A percentile compares a stretch with the other conserved stretches of the same genome.
These are phyloP conservation scores for Mycothermus thermophilus DNA, from an alignment of 495 filamentous ascomycete species.

Conservation along the genomic window DNA sequence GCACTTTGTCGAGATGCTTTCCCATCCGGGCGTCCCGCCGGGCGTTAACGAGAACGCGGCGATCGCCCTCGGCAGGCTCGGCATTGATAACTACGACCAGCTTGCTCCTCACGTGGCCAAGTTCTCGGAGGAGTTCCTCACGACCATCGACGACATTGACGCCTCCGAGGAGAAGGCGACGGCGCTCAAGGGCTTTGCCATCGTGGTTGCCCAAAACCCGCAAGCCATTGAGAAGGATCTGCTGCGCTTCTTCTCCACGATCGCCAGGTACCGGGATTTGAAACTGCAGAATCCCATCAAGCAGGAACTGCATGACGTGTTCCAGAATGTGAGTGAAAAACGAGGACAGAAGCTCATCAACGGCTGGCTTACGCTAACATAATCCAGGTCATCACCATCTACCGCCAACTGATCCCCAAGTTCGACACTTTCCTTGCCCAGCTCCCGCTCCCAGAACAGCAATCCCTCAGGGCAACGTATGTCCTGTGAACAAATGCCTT, in stretches of 20 bases:
- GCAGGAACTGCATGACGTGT: slow-evolving; percentile 32
- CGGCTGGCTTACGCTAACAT: neutral
- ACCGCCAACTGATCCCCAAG: slow-evolving; percentile 72
- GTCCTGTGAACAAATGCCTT: slow-evolving; percentile 16
- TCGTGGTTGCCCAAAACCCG: slow-evolving; percentile 74
- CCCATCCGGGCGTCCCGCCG: slow-evolving; percentile 69
- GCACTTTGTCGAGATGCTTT: slow-evolving; percentile 62
- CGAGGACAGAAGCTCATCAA: too few species aligned
- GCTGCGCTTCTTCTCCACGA: slow-evolving; percentile 69
- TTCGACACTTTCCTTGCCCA: slow-evolving; percentile 67
- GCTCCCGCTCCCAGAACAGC: slow-evolving; percentile 48
- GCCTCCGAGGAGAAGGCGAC: slow-evolving; percentile 91
- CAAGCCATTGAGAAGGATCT: slow-evolving; percentile 81
- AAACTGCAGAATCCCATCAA: slow-evolving; percentile 32
- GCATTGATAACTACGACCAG: slow-evolving; percentile 61
- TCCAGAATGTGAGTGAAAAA: slow-evolving; percentile 35
- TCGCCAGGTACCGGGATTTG: slow-evolving; percentile 56
- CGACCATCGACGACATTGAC: slow-evolving; percentile 68
- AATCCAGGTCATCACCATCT: slow-evolving; percentile 59
- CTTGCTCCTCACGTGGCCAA: slow-evolving; percentile 69
- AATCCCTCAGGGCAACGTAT: slow-evolving; percentile 31
- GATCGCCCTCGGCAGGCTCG: slow-evolving; percentile 80
- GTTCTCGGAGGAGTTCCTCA: slow-evolving; percentile 70
- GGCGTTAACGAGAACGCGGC: slow-evolving; percentile 92
- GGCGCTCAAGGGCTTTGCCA: slow-evolving; percentile 78